A percentile compares a stretch with the other conserved stretches of the same genome.
phyloP scores from a whole-genome alignment of 768 basidiomycete species.

The Dioszegia crocea region DNA sequence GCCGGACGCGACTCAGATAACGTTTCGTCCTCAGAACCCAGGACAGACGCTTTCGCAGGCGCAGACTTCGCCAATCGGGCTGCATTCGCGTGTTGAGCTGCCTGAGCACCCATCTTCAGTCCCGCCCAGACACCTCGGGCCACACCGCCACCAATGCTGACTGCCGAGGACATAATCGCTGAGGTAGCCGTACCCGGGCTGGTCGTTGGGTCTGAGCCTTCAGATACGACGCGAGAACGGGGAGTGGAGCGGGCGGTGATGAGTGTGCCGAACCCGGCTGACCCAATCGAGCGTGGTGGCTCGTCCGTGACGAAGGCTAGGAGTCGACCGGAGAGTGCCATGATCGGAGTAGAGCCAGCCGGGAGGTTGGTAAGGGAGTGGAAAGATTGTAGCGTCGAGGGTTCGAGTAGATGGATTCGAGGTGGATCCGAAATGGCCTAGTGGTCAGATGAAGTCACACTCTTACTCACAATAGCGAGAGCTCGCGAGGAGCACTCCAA shows the following conservation, averaged over 20 bases:
- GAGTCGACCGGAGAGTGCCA: slow-evolving; percentile 28
- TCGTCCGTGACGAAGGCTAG: slow-evolving; percentile 25
- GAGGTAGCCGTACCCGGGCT: not conserved
- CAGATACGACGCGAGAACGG: not conserved
- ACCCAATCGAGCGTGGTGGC: slow-evolving; percentile 20
- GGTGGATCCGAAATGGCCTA: slow-evolving; percentile 25
- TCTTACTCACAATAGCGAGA: slow-evolving; percentile 26
- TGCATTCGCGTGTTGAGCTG: slow-evolving; percentile 21
- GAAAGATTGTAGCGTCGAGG: slow-evolving; percentile 12
- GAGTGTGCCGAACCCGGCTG: slow-evolving; percentile 33
- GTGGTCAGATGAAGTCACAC: not conserved
- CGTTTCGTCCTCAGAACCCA: slow-evolving; percentile 8
- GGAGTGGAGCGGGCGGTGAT: slow-evolving; percentile 12
- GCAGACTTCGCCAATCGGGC: slow-evolving; percentile 31
- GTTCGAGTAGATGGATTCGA: slow-evolving; percentile 20
- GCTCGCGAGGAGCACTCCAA: slow-evolving; percentile 9
- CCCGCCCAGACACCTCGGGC: slow-evolving; percentile 45
- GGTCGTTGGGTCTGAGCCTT: not conserved
- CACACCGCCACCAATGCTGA: slow-evolving; percentile 37
- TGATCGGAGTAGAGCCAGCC: slow-evolving; percentile 2
- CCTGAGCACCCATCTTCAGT: slow-evolving; percentile 38
- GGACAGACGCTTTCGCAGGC: slow-evolving; percentile 12
- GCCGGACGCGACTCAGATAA: slow-evolving; percentile 13
- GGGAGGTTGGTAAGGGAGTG: not conserved
- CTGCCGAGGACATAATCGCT: slow-evolving; percentile 25